Evolutionary conservation across 1,284 basidiomycete species (phyloP), one percentile per base, ranked within the genome.

Genomic region (Phylloboletellus chloephorus): DNA sequence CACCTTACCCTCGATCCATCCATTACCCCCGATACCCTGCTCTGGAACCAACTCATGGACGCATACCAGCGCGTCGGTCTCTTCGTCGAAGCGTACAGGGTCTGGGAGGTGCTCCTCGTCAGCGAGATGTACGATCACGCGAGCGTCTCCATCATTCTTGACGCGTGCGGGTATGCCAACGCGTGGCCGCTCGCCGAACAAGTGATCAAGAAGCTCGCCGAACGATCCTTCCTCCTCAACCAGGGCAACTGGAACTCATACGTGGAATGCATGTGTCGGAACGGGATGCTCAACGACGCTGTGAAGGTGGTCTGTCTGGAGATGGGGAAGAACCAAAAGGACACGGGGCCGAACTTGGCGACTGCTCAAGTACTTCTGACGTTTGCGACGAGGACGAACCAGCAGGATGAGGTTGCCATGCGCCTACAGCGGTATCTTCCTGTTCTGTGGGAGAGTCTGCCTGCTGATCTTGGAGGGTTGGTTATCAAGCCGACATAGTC

Each of bases 11-110:
- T 92, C 30, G 91, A 96, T 55, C 71, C 81, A 7, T 71, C 73
- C 13, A 67, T 95, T 46, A 73, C 78, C 15, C 87, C 89, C 3
- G 85, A 93, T 54, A 70, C 79, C 9, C 65, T 70, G 1, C 71
- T 93, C n/a, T 82, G 87, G 72, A 95, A 93, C 56, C 78, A 88
- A 51, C 69, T 97, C 44, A 91, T 97, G 87, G 81, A 89, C 59
- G 84, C 89, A 2, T 97, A 96, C 64, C 81, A 87, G 52, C 79
- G 81, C 16, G 72, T 82, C 4, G 82, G 79, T 3, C 79, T 78
- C 41, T 83, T 81, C 44, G 67, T 66, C 1, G 80, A 87, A 47
- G 83, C 87, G 7, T 78, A 80, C 52, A 73, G 80, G 21, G 74
- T 96, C 9, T 97, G 92, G 91, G 79, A 91, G 48, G 73, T 76